phyloP scores from a whole-genome alignment of 345 rosid species.

The Microthlaspi erraticum region DNA sequence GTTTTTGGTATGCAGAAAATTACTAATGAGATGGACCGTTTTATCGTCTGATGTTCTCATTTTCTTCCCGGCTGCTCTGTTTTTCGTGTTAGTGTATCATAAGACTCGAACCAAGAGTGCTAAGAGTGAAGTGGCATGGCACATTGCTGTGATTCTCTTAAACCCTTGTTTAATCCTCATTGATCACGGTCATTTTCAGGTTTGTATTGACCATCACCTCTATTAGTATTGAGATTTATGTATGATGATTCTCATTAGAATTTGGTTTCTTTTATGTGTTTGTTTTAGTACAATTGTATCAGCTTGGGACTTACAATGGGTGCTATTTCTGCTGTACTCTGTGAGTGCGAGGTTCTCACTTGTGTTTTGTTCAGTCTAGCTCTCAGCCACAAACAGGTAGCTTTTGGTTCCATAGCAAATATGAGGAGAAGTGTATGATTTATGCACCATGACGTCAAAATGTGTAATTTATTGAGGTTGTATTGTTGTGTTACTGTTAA shows the following conservation, averaged over 20 bases:
- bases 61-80: slow-evolving; percentile 82
- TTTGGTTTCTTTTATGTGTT: not conserved
- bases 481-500: not conserved
- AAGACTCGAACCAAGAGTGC: slow-evolving; percentile 15
- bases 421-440: too few species aligned
- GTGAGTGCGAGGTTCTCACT: slow-evolving; percentile 63
- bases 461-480: not conserved
- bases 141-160: slow-evolving; percentile 66
- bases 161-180: slow-evolving; percentile 85
- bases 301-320: slow-evolving; percentile 86
- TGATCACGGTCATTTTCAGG: slow-evolving; percentile 99
- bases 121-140: slow-evolving; percentile 70
- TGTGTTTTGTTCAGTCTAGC: slow-evolving; percentile 77
- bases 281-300: slow-evolving; percentile 93
- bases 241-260: slow-evolving; percentile 35
- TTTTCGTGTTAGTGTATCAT: slow-evolving; percentile 61
- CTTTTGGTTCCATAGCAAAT: too few species aligned
- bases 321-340: slow-evolving; percentile 82
- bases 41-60: slow-evolving; percentile 75
- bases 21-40: slow-evolving; percentile 94
- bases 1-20: slow-evolving; percentile 60
- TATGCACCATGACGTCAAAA: too few species aligned
- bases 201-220: slow-evolving; percentile 34
- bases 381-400: slow-evolving; percentile 95
- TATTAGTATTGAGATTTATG: not conserved